Evolutionary conservation across 2,329 filamentous ascomycete genomes (phyloP), one percentile per base, ranked within the genome.

Genomic region (Aspergillus sp.): DNA sequence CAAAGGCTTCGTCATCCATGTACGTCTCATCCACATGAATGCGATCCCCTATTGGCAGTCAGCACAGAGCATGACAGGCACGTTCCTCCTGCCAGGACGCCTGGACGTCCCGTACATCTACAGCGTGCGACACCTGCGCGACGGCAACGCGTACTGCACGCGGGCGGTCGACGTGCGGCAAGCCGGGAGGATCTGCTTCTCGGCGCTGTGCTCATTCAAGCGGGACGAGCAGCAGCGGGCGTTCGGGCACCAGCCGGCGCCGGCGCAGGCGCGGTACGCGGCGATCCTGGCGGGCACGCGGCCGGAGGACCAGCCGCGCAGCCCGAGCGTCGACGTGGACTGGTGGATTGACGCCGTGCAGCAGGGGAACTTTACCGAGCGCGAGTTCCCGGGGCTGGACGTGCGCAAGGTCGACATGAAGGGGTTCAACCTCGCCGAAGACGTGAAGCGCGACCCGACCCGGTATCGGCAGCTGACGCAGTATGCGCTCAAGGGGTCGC

Each of bases 341-440:
- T 72, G 65, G 67, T 73, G 67, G 67, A 66, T 66, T 29, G 52
- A 65, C 1, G 58, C 58, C 21, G 56, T 69, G 5, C 54, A 66
- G 10, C 38, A 57, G 20, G 68, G 68, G 13, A 53, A 60, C 21
- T 54, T 66, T 6, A 20, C 53, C 4, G 69, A 72, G 43, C 51
- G 58, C 10, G 60, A 65, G 16, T 75, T 73, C 34, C 70, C 73
- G 1, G 73, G 73, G 4, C 59, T 83, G 5, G 75, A 81, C 40
- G 70, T 76, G 16, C 71, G 75, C 14, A 83, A 81, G 61, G 77
- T 77, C 17, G 76, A 82, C 57, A 83, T 83, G 81, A 54, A 58
- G 2, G 59, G 64, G 2, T 80, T 76, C 60, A 83, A 83, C 56
- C 55, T 63, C 5, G 50, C 55, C 0, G 55, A 60, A 16, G 57